A percentile compares a stretch with the other conserved stretches of the same genome.
phyloP scores from a whole-genome alignment of 140 eudicot species.

The Erigeron philadelphicus region DNA sequence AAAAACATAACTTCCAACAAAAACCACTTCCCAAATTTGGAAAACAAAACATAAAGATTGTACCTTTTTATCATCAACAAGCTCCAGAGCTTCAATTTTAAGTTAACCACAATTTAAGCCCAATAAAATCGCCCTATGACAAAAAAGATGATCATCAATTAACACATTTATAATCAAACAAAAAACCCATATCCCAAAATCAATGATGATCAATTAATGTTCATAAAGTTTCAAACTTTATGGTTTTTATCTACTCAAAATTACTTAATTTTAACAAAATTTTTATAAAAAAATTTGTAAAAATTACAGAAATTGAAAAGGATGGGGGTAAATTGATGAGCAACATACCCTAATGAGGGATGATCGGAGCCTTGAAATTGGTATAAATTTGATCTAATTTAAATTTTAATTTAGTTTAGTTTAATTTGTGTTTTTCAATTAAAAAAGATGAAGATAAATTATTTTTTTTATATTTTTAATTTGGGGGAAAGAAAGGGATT shows the following conservation, averaged over 20 bases:
- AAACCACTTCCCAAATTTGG: constrained; percentile 25
- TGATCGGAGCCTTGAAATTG: constrained; percentile 35
- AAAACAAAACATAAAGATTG: constrained; percentile 21
- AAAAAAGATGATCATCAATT: constrained; percentile 24
- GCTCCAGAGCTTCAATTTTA: constrained; percentile 37
- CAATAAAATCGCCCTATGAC: constrained; percentile 30
- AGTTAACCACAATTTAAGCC: constrained; percentile 29
- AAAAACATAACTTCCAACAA: constrained; percentile 17
- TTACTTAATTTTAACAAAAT: constrained; percentile 19
- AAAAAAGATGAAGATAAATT: constrained; percentile 12
- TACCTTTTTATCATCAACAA: constrained; percentile 61
- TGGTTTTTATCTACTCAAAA: constrained; percentile 25
- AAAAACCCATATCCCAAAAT: constrained; percentile 23
- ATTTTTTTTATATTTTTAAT: background rate
- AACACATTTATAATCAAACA: constrained; percentile 31
- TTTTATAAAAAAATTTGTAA: constrained; percentile 11
- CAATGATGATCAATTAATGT: constrained; percentile 28
- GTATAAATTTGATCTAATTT: constrained; percentile 20
- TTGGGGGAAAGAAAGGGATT: constrained; percentile 24
- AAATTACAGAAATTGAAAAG: constrained; percentile 15
- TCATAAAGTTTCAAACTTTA: constrained; percentile 17
- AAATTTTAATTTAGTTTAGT: too few relatives aligned
- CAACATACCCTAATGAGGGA: constrained; percentile 36
- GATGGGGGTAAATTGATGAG: constrained; percentile 25
- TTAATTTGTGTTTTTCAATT: background rate